Conservation (phyloP, 768 basidiomycete species). For the Leccinum obscurum region DNA sequence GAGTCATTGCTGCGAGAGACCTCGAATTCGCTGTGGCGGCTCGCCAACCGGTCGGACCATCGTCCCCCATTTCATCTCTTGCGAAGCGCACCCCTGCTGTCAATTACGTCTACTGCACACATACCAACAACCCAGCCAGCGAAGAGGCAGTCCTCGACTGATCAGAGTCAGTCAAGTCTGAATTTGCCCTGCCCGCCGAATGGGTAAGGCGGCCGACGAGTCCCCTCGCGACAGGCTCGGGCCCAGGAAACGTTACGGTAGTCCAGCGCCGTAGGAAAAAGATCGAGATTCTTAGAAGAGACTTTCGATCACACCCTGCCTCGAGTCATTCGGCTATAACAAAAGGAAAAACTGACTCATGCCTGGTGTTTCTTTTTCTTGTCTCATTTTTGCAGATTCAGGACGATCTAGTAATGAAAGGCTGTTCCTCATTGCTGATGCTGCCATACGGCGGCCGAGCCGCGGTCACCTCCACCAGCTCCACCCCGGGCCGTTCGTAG, state of each 20-base stretch:
- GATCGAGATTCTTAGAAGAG: constrained; percentile 37
- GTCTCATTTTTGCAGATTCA: constrained; percentile 55
- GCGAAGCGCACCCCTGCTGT: constrained; percentile 38
- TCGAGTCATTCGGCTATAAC: constrained; percentile 10
- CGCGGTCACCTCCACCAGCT: constrained; percentile 53
- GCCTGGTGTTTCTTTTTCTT: constrained; percentile 1
- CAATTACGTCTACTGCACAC: constrained; percentile 32
- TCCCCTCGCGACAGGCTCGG: constrained; percentile 47
- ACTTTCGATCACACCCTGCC: constrained; percentile 58
- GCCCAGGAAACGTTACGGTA: constrained; percentile 41
- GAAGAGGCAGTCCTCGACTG: constrained; percentile 36
- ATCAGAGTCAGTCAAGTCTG: constrained; percentile 27
- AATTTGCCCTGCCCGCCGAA: constrained; percentile 42
- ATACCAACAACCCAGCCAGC: constrained; percentile 23
- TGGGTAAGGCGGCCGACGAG: constrained; percentile 38
- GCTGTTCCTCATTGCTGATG: constrained; percentile 60
- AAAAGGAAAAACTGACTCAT: constrained; percentile 16
- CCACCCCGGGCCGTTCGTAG: constrained; percentile 37
- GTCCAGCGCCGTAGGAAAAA: constrained; percentile 42
- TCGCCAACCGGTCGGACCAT: constrained; percentile 25
- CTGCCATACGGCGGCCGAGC: constrained; percentile 60
- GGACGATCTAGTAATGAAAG: constrained; percentile 74
- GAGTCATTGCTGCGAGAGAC: constrained; percentile 82
- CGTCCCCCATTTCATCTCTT: constrained; percentile 19
- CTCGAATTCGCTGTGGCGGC: constrained; percentile 70